These are phyloP conservation scores for Flueggea neowawraea DNA, from an alignment of 441 rosid genomes.

Conservation along the genomic window DNA sequence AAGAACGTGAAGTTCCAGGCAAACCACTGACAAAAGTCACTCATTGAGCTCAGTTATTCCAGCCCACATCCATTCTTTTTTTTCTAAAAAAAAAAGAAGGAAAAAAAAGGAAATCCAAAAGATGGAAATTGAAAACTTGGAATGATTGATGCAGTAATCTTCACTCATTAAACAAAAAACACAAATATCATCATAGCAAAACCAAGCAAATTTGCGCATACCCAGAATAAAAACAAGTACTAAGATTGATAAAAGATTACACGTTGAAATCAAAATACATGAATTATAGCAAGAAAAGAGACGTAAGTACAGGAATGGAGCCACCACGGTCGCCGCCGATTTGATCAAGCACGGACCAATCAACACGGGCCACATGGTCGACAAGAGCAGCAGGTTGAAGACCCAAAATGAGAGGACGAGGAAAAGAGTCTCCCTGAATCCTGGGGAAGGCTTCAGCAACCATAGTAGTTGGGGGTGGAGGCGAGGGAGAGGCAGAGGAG, in stretches of 20 bases:
- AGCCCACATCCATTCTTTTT: too few species aligned
- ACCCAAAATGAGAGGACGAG: constrained; percentile 61
- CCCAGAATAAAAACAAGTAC: constrained; percentile 2
- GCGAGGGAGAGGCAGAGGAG: too few species aligned
- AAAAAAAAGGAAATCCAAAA: too few species aligned
- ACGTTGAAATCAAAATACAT: background rate
- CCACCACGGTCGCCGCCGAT: constrained; percentile 91
- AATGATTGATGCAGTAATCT: too few species aligned
- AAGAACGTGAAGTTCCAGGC: too few species aligned
- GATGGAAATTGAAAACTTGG: too few species aligned
- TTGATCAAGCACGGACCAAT: constrained; percentile 63
- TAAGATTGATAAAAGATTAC: background rate
- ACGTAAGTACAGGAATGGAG: constrained; percentile 55
- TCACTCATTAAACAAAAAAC: background rate
- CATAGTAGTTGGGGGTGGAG: constrained; percentile 27
- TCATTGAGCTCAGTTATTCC: too few species aligned
- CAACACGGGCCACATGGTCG: constrained; percentile 79
- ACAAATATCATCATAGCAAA: background rate
- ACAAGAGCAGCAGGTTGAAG: constrained; percentile 91
- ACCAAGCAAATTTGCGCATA: background rate
- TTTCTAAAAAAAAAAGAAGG: too few species aligned
- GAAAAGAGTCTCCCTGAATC: constrained; percentile 6
- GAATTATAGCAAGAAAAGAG: background rate
- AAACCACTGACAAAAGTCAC: too few species aligned
- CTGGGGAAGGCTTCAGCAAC: constrained; percentile 58